Evolutionary conservation across 805 yeast genomes (phyloP).

Genomic region (Monosporozyma servazzii): DNA sequence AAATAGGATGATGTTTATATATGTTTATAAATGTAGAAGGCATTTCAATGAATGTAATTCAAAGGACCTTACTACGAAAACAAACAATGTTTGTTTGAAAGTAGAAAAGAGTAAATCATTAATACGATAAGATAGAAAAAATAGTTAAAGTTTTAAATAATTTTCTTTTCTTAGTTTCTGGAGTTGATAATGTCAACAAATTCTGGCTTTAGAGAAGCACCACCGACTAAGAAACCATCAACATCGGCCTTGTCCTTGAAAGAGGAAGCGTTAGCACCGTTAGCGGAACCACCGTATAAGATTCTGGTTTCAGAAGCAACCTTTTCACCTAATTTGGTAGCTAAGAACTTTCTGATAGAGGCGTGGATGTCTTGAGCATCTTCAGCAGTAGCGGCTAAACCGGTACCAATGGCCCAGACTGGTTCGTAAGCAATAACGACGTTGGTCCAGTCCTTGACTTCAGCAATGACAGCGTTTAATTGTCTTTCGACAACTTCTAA

Average conservation of each 20-base stretch:
- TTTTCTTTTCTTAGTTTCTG: slow-evolving; percentile 43
- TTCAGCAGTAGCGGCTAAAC: slow-evolving; percentile 96
- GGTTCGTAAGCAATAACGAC: slow-evolving; percentile 98
- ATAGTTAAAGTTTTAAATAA: slow-evolving; percentile 1
- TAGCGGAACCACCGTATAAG: slow-evolving; percentile 97
- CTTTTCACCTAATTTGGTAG: slow-evolving; percentile 63
- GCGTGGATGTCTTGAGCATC: slow-evolving; percentile 96
- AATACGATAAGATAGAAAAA: not conserved
- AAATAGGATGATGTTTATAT: not conserved
- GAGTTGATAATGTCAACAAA: slow-evolving; percentile 92
- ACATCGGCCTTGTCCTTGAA: slow-evolving; percentile 90
- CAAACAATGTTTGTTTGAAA: not conserved
- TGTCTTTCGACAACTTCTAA: slow-evolving; percentile 82
- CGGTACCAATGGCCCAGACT: slow-evolving; percentile 99
- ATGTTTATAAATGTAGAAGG: not conserved
- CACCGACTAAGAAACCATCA: slow-evolving; percentile 98
- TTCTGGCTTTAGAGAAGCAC: slow-evolving; percentile 98
- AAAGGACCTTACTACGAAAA: not conserved
- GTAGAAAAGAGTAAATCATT: slow-evolving; percentile 1
- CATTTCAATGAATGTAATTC: not conserved
- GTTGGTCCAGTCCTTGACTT: slow-evolving; percentile 80
- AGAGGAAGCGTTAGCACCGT: slow-evolving; percentile 82
- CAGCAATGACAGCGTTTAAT: slow-evolving; percentile 76
- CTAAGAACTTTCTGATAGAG: slow-evolving; percentile 76
- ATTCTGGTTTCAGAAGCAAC: slow-evolving; percentile 77